Conservation (phyloP, 148 eudicot species). For the Cornus kousa region DNA sequence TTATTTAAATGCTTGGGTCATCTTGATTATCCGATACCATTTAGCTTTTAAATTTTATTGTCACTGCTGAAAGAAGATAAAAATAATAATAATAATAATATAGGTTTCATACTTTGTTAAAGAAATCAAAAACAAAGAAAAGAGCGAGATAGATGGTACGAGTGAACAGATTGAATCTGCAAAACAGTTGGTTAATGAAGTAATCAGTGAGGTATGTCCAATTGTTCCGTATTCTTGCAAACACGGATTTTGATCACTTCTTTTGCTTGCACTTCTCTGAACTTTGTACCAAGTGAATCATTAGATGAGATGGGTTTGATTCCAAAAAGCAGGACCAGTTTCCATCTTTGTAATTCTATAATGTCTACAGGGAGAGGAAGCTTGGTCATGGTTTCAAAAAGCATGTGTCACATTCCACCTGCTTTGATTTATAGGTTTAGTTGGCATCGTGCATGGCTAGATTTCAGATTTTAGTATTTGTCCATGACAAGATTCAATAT, state of each 20-base stretch:
- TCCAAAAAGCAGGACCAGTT: not conserved
- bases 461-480: not conserved
- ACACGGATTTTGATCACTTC: not conserved
- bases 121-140: slow-evolving; percentile 30
- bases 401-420: not conserved
- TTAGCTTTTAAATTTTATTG: no score
- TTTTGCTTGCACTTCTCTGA: not conserved
- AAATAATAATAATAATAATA: no score
- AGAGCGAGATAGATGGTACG: slow-evolving; percentile 87
- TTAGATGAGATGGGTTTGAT: not conserved
- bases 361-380: not conserved
- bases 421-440: not conserved
- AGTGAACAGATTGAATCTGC: slow-evolving; percentile 90
- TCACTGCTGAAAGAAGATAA: no score
- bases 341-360: not conserved
- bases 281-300: no score
- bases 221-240: not conserved
- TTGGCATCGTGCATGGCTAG: not conserved
- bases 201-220: slow-evolving; percentile 77
- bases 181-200: slow-evolving; percentile 87
- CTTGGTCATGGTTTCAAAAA: not conserved
- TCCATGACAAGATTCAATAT: not conserved
- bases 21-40: no score
- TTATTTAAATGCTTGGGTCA: no score
- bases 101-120: no score